These are phyloP conservation scores for Patellaria atrata DNA, from an alignment of 495 filamentous ascomycete genomes.

Conservation along the genomic window DNA sequence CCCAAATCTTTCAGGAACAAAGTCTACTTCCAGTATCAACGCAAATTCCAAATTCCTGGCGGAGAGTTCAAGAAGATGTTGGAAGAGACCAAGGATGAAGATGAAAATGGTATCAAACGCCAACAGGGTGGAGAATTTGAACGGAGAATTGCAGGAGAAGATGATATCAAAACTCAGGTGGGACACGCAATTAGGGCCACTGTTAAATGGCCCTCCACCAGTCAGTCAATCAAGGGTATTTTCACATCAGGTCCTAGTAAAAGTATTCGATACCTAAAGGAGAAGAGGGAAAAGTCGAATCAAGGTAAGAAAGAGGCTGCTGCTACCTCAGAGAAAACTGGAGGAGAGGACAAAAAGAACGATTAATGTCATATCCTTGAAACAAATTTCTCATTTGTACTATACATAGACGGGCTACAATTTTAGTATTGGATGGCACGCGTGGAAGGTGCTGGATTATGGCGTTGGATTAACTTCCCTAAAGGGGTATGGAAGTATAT, in stretches of 20 bases:
- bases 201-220: conserved; percentile 77
- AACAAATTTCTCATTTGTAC: no score
- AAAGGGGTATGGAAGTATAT: no score
- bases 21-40: conserved; percentile 86
- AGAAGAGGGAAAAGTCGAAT: conserved; percentile 62
- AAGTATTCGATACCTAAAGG: conserved; percentile 59
- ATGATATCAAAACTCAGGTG: conserved; percentile 51
- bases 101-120: conserved; percentile 48
- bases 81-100: conserved; percentile 52
- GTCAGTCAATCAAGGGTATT: conserved; percentile 66
- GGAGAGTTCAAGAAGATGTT: conserved; percentile 79
- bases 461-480: no score
- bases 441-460: no score
- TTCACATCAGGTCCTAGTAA: conserved; percentile 58
- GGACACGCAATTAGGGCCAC: conserved; percentile 66
- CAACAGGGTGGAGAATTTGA: conserved; percentile 76
- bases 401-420: no score
- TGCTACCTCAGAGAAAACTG: no score
- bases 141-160: conserved; percentile 62
- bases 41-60: conserved; percentile 72
- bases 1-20: conserved; percentile 78
- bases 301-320: conserved; percentile 13
- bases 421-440: no score
- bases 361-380: no score
- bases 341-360: no score